phyloP scores from a whole-genome alignment of 371 early-diverging fungal genomes.

The Rhizomucor miehei region DNA sequence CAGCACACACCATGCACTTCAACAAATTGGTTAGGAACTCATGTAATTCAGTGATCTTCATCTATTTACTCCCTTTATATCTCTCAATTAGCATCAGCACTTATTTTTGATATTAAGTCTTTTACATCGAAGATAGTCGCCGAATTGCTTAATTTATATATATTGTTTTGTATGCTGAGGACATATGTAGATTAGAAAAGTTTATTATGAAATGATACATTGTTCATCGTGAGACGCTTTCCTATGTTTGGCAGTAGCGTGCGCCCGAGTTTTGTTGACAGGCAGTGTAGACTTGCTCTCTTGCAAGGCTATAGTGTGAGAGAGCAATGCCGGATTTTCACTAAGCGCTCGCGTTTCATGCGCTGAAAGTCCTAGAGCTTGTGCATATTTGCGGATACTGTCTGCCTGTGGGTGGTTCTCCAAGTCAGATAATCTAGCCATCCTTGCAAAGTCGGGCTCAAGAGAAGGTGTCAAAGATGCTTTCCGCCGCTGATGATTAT shows the following conservation, averaged over 20 bases:
- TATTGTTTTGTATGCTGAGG: too few species aligned
- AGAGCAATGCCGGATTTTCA: slow-evolving; percentile 38
- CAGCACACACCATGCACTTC: too few species aligned
- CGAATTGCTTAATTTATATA: too few species aligned
- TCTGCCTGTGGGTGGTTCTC: slow-evolving; percentile 27
- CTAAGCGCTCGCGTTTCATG: slow-evolving; percentile 36
- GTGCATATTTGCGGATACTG: slow-evolving; percentile 32
- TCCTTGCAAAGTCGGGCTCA: slow-evolving; percentile 14
- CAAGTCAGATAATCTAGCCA: not conserved
- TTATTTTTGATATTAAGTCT: too few species aligned
- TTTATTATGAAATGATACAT: slow-evolving; percentile 12
- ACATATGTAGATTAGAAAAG: not conserved
- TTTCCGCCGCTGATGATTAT: slow-evolving; percentile 12
- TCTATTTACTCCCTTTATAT: too few species aligned
- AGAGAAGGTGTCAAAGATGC: not conserved
- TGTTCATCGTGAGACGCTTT: slow-evolving; percentile 9
- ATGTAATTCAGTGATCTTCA: too few species aligned
- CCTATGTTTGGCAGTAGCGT: not conserved
- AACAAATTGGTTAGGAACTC: too few species aligned
- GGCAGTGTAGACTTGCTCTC: not conserved
- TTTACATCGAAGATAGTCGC: too few species aligned
- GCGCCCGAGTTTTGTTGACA: not conserved
- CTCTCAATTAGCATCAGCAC: too few species aligned
- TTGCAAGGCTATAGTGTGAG: slow-evolving; percentile 35
- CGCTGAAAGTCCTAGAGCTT: slow-evolving; percentile 35